These are phyloP conservation scores for Thermochaetoides dissita DNA, from an alignment of 2,329 filamentous ascomycete species.

Conservation along the genomic window DNA sequence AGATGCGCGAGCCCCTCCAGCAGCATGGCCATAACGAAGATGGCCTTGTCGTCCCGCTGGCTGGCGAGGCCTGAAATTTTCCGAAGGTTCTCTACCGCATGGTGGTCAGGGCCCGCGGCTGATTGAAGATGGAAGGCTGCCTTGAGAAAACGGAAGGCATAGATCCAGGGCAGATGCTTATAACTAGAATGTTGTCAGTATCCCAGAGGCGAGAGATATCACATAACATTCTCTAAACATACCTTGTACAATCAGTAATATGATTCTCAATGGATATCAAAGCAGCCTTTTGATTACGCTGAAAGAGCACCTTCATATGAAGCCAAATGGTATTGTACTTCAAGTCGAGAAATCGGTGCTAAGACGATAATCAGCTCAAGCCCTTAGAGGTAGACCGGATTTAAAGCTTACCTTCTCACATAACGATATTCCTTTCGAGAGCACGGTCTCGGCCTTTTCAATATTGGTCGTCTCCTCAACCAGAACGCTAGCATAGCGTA, in stretches of 20 bases:
- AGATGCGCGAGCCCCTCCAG: slow-evolving; percentile 59
- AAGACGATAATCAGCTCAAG: slow-evolving; percentile 6
- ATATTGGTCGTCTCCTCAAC: slow-evolving; percentile 65
- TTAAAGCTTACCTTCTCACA: slow-evolving; percentile 44
- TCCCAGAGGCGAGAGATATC: too few species aligned
- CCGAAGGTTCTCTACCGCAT: slow-evolving; percentile 55
- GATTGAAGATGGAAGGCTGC: slow-evolving; percentile 53
- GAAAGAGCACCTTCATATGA: slow-evolving; percentile 54
- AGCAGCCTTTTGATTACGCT: slow-evolving; percentile 57
- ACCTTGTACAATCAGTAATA: slow-evolving; percentile 55
- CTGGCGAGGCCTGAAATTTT: slow-evolving; percentile 46
- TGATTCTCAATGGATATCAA: slow-evolving; percentile 57
- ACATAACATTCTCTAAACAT: slow-evolving; percentile 7
- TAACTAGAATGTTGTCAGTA: slow-evolving; percentile 27
- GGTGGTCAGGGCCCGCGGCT: slow-evolving; percentile 44
- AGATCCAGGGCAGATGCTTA: slow-evolving; percentile 59
- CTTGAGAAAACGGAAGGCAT: slow-evolving; percentile 62
- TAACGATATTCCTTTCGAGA: slow-evolving; percentile 57
- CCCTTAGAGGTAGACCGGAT: not conserved
- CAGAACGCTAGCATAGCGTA: slow-evolving; percentile 58
- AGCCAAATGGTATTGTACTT: slow-evolving; percentile 69
- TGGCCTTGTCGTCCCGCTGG: slow-evolving; percentile 45
- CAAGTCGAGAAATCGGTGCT: slow-evolving; percentile 48
- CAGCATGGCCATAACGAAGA: slow-evolving; percentile 51
- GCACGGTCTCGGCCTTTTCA: slow-evolving; percentile 55